Evolutionary conservation across 2,329 filamentous ascomycete species (phyloP), one percentile per base, ranked within the genome.

Genomic region (Cladorrhinum sp.): DNA sequence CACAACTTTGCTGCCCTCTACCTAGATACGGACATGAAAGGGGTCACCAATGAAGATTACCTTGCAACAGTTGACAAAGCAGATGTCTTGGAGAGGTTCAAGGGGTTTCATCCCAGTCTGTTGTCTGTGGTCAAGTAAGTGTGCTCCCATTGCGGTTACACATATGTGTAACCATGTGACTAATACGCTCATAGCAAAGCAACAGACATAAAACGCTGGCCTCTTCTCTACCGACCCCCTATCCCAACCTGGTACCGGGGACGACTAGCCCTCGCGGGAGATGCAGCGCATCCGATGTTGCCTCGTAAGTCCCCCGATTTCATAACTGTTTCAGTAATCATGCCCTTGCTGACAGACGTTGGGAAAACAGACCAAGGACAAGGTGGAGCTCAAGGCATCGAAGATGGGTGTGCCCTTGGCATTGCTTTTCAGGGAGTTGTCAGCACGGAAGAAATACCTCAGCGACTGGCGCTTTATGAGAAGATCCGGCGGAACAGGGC

Each of bases 211-310:
- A 74, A 71, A 61, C 68, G 68, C 30, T 76, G 73, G 72, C 72
- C 74, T 1, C 62, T 77, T 6, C 68, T 76, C 0, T 75, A 73
- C 56, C 68, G 74, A 21, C 60, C 65, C 2, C 74, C 74, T 0
- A 67, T 76, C 6, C 56, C 68, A 0, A 71, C 61, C 0, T 76
- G 73, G 74, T 65, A 64, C 16, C 72, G 69, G 28, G 74, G 67
- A 0, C 66, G 65, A 2, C 57, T 76, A 58, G 66, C 70, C 0
- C 66, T 77, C 0, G 71, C 70, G 2, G 75, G 75, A 2, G 75
- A 77, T 55, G 73, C 75, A 0, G 74, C 75, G 1, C 74, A 77
- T 58, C 74, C 74, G 0, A 76, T 76, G 71, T 67, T 76, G 18
- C 74, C 74, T 2, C 73, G 74, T 75, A 61, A 52, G 70, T 69